Evolutionary conservation across 208 protist genomes (phyloP).

Genomic region (Crithidia fasciculata): DNA sequence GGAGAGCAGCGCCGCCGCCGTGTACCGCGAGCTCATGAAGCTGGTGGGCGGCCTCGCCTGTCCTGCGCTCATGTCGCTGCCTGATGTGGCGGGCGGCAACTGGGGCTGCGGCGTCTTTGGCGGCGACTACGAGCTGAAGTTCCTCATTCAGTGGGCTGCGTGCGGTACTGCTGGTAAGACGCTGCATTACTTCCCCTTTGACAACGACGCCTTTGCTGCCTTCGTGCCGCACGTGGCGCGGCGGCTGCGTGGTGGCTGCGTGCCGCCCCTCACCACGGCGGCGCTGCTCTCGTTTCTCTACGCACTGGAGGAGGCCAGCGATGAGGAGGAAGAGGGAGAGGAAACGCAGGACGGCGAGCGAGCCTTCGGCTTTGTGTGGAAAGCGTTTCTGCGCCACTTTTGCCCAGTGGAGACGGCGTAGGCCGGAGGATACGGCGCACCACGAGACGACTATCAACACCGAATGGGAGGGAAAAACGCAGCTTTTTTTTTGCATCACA

Average conservation of each 20-base stretch:
- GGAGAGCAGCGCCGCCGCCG: constrained; percentile 17
- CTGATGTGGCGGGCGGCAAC: constrained; percentile 49
- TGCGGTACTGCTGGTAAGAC: constrained; percentile 31
- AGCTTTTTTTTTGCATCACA: too few relatives aligned
- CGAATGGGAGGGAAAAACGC: too few relatives aligned
- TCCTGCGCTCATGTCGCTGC: neutral
- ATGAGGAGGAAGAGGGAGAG: neutral
- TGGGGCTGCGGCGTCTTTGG: constrained; percentile 89
- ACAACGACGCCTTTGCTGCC: constrained; percentile 9
- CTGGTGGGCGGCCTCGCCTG: constrained; percentile 24
- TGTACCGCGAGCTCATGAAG: constrained; percentile 33
- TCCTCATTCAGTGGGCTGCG: constrained; percentile 65
- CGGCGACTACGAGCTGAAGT: constrained; percentile 70
- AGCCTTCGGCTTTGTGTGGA: constrained; percentile 5
- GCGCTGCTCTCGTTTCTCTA: constrained; percentile 16
- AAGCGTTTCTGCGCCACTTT: constrained; percentile 7
- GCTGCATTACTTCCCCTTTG: constrained; percentile 56
- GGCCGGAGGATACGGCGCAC: too few relatives aligned
- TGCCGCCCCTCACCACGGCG: constrained; percentile 2
- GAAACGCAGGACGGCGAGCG: neutral
- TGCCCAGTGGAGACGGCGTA: neutral
- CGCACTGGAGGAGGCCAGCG: constrained; percentile 9
- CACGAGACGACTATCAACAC: too few relatives aligned
- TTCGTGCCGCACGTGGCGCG: neutral
- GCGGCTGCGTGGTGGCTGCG: neutral